phyloP scores from a whole-genome alignment of 257 asterid genomes.

The Scutellaria barbata region DNA sequence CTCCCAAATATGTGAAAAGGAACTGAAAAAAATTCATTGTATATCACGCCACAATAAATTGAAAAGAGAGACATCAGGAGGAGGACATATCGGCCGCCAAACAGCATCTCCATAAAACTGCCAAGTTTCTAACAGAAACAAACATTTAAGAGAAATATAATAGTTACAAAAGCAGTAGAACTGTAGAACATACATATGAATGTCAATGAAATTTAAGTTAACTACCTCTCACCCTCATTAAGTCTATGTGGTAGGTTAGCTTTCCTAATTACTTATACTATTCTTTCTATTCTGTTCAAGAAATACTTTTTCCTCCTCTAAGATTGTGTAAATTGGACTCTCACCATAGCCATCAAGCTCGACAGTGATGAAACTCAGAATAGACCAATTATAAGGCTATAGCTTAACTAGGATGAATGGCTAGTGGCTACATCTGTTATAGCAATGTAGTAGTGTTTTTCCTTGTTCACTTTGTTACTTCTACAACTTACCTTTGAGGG shows the following conservation, averaged over 20 bases:
- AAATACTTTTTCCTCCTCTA: slow-evolving; percentile 7
- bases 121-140: slow-evolving; percentile 77
- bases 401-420: slow-evolving; percentile 1
- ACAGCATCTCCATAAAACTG: slow-evolving; percentile 97
- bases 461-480: slow-evolving; percentile 22
- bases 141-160: slow-evolving; percentile 26
- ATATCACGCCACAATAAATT: slow-evolving; percentile 88
- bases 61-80: slow-evolving; percentile 92
- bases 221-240: slow-evolving; percentile 5
- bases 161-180: slow-evolving; percentile 24
- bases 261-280: slow-evolving; percentile 14
- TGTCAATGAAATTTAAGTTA: slow-evolving; percentile 8
- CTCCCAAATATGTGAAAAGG: slow-evolving; percentile 90
- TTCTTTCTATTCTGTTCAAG: slow-evolving; percentile 13
- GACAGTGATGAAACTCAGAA: neutral
- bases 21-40: slow-evolving; percentile 94
- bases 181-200: slow-evolving; percentile 14
- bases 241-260: neutral
- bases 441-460: slow-evolving; percentile 8
- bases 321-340: slow-evolving; percentile 8
- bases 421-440: neutral
- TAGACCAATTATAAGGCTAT: neutral
- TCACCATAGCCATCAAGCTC: slow-evolving; percentile 17
- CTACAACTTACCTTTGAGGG: slow-evolving; percentile 6
- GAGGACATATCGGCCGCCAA: slow-evolving; percentile 84